Conservation (phyloP, 805 yeast species). For the Nakazawaea peltata region DNA sequence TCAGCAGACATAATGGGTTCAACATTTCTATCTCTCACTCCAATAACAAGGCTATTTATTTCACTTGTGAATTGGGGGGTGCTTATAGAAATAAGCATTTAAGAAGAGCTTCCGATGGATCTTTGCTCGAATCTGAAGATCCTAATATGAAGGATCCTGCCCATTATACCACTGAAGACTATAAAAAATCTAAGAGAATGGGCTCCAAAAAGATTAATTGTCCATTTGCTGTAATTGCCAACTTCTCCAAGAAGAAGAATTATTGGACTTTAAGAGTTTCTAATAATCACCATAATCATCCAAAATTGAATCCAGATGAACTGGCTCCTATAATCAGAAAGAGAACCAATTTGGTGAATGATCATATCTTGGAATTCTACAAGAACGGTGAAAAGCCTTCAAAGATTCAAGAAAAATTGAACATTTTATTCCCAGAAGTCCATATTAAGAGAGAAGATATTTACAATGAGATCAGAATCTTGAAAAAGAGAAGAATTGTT, state of each 20-base stretch:
- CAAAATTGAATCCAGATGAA: slow-evolving; percentile 45
- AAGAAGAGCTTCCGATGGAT: slow-evolving; percentile 32
- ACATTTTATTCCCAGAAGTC: slow-evolving; percentile 43
- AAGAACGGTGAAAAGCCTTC: slow-evolving; percentile 49
- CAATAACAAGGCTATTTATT: slow-evolving; percentile 49
- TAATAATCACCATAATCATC: slow-evolving; percentile 51
- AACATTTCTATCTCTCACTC: slow-evolving; percentile 55
- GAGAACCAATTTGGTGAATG: slow-evolving; percentile 42
- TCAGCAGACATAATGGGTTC: slow-evolving; percentile 49
- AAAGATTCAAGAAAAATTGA: slow-evolving; percentile 42
- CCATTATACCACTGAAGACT: slow-evolving; percentile 14
- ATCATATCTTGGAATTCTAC: slow-evolving; percentile 42
- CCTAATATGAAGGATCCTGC: slow-evolving; percentile 10
- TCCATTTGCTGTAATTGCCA: slow-evolving; percentile 54
- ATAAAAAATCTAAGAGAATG: slow-evolving; percentile 24
- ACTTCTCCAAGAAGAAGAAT: slow-evolving; percentile 38
- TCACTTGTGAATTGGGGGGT: slow-evolving; percentile 53
- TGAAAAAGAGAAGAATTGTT: slow-evolving; percentile 37
- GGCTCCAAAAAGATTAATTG: slow-evolving; percentile 45
- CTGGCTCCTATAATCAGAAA: slow-evolving; percentile 52
- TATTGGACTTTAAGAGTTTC: slow-evolving; percentile 46
- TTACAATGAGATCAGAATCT: slow-evolving; percentile 48
- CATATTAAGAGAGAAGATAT: slow-evolving; percentile 50
- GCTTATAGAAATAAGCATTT: slow-evolving; percentile 28
- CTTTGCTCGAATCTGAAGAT: slow-evolving; percentile 6